These are phyloP conservation scores for Crassisporium funariophilum DNA, from an alignment of 768 basidiomycete genomes.

Conservation along the genomic window DNA sequence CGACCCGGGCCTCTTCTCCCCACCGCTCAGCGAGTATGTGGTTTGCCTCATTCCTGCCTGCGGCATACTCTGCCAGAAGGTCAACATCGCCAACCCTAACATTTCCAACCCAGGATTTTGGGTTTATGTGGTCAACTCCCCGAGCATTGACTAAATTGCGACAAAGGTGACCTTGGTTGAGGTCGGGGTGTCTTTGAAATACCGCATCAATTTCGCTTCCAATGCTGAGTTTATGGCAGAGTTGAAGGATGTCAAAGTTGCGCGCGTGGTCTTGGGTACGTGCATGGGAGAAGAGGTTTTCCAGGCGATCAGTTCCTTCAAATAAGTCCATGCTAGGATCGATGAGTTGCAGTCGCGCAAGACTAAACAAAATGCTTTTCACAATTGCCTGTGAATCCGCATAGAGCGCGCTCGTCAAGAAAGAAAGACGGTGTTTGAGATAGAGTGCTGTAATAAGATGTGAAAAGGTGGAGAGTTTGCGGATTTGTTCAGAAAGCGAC, in stretches of 20 bases:
- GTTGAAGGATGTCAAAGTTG: constrained; percentile 18
- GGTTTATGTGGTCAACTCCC: constrained; percentile 24
- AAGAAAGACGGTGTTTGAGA: constrained; percentile 3
- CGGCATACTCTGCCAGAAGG: constrained; percentile 1
- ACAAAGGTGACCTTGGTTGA: constrained; percentile 10
- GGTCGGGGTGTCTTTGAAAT: constrained; percentile 16
- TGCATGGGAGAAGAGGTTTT: constrained; percentile 24
- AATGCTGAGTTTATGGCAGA: constrained; percentile 17
- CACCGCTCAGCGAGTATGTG: constrained; percentile 1
- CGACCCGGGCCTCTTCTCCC: not conserved
- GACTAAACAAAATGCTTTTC: constrained; percentile 33
- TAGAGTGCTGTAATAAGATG: constrained; percentile 22
- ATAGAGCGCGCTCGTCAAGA: constrained; percentile 28
- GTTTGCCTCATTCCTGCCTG: constrained; percentile 8
- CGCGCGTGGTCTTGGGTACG: constrained; percentile 18
- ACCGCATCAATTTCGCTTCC: constrained; percentile 14
- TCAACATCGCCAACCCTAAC: constrained; percentile 15
- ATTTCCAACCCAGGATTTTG: constrained; percentile 23
- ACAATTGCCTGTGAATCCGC: constrained; percentile 35
- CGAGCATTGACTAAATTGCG: constrained; percentile 8
- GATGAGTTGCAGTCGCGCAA: constrained; percentile 29
- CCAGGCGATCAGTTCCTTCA: constrained; percentile 35
- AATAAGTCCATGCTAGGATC: constrained; percentile 24
- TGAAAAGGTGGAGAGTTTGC: constrained; percentile 26
- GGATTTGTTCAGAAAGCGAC: constrained; percentile 28